Evolutionary conservation across 345 rosid genomes (phyloP).

Genomic region (Citrus inodora): DNA sequence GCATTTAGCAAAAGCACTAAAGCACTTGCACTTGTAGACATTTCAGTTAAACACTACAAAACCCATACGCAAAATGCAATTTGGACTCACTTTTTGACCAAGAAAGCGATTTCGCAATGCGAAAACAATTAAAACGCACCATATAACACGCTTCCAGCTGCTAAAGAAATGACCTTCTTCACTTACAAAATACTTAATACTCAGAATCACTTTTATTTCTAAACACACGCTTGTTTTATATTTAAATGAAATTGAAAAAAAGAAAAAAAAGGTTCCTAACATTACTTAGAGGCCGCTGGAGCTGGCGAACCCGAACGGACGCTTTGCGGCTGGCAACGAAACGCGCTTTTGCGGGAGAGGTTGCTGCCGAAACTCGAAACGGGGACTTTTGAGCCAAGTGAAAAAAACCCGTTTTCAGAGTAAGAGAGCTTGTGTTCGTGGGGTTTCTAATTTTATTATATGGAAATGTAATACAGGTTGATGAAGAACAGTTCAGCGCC

Average conservation of each 20-base stretch:
- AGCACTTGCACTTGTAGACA: background rate
- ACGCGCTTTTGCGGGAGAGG: constrained; percentile 58
- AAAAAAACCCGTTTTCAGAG: constrained; percentile 12
- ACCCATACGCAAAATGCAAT: background rate
- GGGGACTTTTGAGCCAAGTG: constrained; percentile 20
- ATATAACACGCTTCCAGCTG: background rate
- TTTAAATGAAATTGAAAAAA: no score
- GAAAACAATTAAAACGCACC: background rate
- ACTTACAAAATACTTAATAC: background rate
- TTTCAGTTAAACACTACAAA: background rate
- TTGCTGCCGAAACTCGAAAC: constrained; percentile 46
- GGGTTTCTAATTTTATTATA: constrained; percentile 17
- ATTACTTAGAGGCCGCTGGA: constrained; percentile 82
- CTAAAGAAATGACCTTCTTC: background rate
- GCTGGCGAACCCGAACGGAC: constrained; percentile 68
- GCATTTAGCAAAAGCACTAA: background rate
- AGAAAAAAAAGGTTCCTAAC: constrained; percentile 12
- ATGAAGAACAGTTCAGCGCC: constrained; percentile 26
- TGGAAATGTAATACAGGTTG: constrained; percentile 22
- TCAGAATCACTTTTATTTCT: constrained; percentile 4
- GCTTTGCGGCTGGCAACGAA: constrained; percentile 77
- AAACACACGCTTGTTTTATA: background rate
- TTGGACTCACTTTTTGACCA: background rate
- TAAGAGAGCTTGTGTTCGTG: constrained; percentile 7
- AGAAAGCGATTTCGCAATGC: background rate